Base-by-base conservation (phyloP, 73 alveolate species). In the Tetrahymena elliotti region DNA sequence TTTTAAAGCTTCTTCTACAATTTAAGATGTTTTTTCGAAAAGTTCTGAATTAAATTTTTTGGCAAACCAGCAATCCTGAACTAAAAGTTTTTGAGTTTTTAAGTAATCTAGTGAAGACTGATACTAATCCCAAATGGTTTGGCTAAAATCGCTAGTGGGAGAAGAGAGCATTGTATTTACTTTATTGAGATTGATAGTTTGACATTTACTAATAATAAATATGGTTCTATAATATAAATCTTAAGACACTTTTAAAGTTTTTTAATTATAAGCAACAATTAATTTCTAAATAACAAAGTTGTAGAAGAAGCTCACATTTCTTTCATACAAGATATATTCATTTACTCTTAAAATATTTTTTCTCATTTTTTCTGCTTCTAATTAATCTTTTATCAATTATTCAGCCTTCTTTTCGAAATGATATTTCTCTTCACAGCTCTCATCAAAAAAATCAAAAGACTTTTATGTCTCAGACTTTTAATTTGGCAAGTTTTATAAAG, bases 261-360 rank as follows among this genome's bases (percentile, higher is more conserved):
- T 24, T 27, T 39, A 37, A 18, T 52, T 47, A 24, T 94, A 84
- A 15, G 93, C 52, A 35, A 39, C 18, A 8, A 94, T 94, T 27
- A 94, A 33, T 33, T 94, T 94, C 35, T 94, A 53, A 33, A 94
- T 94, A 11, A 94, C 95, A 47, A 94, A 94, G 53, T 94, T 94
- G 53, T 84, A 94, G 40, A 94, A 94, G 53, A 94, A 94, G 35
- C 95, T 94, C 31, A 94, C 83, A 35, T 94, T 94, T 94, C 96
- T 94, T 39, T 94, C 96, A 92, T 84, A 94, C n/a, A 94, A 47
- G 41, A 94, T 84, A 82, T 94, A 94, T 35, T 94, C 93, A 24
- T 94, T 94, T 12, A 84, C 93, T 94, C 84, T 94, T 94, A 94
- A 84, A 33, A 94, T 94, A 94, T 94, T 94, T 84, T 94, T 94